Evolutionary conservation across 805 yeast genomes (phyloP).

Genomic region (Ogataea chonburiensis): DNA sequence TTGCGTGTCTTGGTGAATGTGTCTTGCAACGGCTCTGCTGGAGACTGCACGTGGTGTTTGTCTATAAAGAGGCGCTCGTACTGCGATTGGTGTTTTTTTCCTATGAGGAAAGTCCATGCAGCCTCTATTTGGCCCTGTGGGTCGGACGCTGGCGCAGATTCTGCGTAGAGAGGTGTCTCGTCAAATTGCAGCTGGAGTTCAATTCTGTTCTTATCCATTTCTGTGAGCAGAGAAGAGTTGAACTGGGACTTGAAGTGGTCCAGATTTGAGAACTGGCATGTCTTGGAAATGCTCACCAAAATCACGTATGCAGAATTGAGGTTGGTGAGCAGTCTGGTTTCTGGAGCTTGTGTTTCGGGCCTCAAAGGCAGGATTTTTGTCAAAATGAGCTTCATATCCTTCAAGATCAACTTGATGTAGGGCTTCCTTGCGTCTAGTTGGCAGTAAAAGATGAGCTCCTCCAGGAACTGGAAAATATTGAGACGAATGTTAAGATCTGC

Average conservation of each 20-base stretch:
- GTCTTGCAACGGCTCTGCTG: constrained; percentile 12
- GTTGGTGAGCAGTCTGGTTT: constrained; percentile 29
- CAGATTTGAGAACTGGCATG: constrained; percentile 20
- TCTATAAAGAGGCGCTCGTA: constrained; percentile 47
- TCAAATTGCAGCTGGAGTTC: constrained; percentile 34
- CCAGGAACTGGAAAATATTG: constrained; percentile 68
- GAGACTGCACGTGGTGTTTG: constrained; percentile 29
- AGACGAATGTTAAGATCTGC: constrained; percentile 61
- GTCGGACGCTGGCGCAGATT: not conserved
- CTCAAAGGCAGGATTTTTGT: constrained; percentile 37
- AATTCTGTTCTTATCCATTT: constrained; percentile 37
- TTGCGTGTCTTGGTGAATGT: constrained; percentile 29
- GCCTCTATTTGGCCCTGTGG: constrained; percentile 5
- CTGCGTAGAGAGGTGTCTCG: constrained; percentile 19
- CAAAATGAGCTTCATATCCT: constrained; percentile 36
- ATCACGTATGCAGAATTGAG: constrained; percentile 29
- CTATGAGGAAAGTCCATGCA: constrained; percentile 49
- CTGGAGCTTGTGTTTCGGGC: constrained; percentile 15
- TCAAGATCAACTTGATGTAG: constrained; percentile 24
- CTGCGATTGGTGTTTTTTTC: constrained; percentile 49
- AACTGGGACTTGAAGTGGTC: constrained; percentile 30
- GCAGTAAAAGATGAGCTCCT: constrained; percentile 50
- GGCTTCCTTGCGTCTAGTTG: constrained; percentile 19
- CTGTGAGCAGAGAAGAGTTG: constrained; percentile 34
- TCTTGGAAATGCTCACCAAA: constrained; percentile 27